A percentile compares a stretch with the other conserved stretches of the same genome.
Conservation (phyloP, 2,329 filamentous ascomycete genomes). For the Elsinoe fawcettii region DNA sequence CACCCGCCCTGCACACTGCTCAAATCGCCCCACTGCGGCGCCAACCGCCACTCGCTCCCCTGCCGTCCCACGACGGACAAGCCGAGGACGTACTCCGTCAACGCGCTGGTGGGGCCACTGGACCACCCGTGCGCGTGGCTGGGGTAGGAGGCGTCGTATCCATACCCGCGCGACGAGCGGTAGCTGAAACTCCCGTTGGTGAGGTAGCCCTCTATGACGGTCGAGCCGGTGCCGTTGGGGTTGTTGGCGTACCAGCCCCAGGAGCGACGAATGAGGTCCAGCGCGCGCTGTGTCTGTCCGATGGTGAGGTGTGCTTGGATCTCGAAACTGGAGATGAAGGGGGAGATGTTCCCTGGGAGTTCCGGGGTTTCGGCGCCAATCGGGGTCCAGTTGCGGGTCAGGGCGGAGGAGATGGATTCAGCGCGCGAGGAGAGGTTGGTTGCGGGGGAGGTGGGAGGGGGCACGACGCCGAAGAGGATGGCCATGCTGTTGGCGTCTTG, state of each 20-base stretch:
- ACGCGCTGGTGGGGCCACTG: conserved; percentile 34
- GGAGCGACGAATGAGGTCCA: conserved; percentile 47
- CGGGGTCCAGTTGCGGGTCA: conserved; percentile 48
- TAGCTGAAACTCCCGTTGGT: conserved; percentile 52
- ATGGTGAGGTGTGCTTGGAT: conserved; percentile 49
- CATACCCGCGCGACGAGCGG: conserved; percentile 24
- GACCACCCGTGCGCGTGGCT: conserved; percentile 28
- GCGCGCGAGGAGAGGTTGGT: conserved; percentile 17
- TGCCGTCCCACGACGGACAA: conserved; percentile 34
- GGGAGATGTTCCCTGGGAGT: conserved; percentile 49
- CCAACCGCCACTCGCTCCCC: conserved; percentile 38
- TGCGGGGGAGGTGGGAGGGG: neutral
- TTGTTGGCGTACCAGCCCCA: conserved; percentile 57
- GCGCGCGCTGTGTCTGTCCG: conserved; percentile 41
- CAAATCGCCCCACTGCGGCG: conserved; percentile 40
- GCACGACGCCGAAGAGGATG: conserved; percentile 20
- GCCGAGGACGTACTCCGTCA: conserved; percentile 39
- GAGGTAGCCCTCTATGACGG: conserved; percentile 53
- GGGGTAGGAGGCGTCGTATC: conserved; percentile 25
- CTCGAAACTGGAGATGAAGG: conserved; percentile 53
- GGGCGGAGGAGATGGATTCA: conserved; percentile 19
- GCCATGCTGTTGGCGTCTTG: conserved; percentile 32
- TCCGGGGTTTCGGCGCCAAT: conserved; percentile 51
- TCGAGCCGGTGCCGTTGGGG: conserved; percentile 50
- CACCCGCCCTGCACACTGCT: conserved; percentile 40